These are phyloP conservation scores for Neofusicoccum parvum DNA, from an alignment of 2,329 filamentous ascomycete species.

Conservation along the genomic window DNA sequence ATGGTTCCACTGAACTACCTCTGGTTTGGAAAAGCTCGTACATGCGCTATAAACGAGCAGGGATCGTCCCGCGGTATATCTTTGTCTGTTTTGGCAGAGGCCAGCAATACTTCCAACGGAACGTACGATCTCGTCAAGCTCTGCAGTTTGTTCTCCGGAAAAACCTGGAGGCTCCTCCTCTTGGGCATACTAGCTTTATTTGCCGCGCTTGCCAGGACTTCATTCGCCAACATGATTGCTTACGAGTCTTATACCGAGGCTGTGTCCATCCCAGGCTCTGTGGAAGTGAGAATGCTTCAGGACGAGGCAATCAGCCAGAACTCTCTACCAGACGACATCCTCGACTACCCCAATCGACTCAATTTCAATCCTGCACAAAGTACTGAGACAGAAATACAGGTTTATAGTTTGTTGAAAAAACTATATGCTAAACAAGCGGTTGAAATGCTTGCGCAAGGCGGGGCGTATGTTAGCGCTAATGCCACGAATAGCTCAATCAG, in stretches of 20 bases:
- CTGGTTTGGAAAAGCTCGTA: slow-evolving; percentile 26
- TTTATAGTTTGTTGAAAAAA: no score
- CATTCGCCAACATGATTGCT: slow-evolving; percentile 24
- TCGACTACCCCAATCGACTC: no score
- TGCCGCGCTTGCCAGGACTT: slow-evolving; percentile 19
- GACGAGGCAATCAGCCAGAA: no score
- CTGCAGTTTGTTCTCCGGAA: slow-evolving; percentile 14
- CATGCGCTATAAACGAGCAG: slow-evolving; percentile 24
- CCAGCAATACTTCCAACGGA: slow-evolving; percentile 21
- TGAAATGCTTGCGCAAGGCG: no score
- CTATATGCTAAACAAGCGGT: no score
- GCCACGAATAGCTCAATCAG: no score
- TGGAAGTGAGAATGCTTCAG: background rate
- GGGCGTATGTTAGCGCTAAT: no score
- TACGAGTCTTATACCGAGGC: slow-evolving; percentile 21
- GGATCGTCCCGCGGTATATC: background rate
- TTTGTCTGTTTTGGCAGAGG: slow-evolving; percentile 16
- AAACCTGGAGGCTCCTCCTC: slow-evolving; percentile 17
- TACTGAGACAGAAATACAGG: no score
- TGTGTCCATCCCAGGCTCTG: background rate
- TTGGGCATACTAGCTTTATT: slow-evolving; percentile 18
- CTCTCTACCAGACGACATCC: no score
- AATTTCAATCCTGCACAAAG: no score
- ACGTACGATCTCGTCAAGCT: slow-evolving; percentile 23
- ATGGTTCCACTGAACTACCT: slow-evolving; percentile 23